Evolutionary conservation across 2,329 filamentous ascomycete genomes (phyloP).

Genomic region (Monosporascus sp.): DNA sequence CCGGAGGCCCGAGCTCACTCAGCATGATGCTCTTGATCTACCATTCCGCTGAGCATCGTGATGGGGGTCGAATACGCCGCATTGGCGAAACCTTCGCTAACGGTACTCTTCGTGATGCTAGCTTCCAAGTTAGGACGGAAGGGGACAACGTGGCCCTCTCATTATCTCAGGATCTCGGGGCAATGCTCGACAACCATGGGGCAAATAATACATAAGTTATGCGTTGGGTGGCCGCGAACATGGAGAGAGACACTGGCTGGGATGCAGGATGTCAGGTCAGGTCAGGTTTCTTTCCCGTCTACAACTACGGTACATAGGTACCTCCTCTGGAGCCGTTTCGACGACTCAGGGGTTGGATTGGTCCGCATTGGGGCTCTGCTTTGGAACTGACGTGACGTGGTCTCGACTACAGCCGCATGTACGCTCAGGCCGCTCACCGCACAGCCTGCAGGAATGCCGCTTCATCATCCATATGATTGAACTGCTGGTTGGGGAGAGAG

Average conservation of each 20-base stretch:
- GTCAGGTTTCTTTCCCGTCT: no score
- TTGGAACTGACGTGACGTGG: neutral
- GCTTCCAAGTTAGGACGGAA: neutral
- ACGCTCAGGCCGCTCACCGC: neutral
- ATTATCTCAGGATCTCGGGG: neutral
- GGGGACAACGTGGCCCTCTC: neutral
- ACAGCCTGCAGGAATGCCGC: neutral
- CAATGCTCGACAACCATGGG: neutral
- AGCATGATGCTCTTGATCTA: no score
- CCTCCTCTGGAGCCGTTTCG: neutral
- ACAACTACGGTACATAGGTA: no score
- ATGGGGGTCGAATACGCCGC: neutral
- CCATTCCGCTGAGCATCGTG: no score
- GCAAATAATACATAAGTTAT: neutral
- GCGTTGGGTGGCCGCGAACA: neutral
- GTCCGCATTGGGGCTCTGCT: neutral
- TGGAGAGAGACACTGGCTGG: constrained; percentile 2
- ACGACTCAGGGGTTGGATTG: neutral
- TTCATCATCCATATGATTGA: neutral
- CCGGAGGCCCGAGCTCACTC: no score
- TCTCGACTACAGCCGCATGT: neutral
- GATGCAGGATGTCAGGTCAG: constrained; percentile 5
- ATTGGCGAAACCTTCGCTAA: neutral
- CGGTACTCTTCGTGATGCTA: neutral
- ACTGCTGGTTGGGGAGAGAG: neutral